Percentiles rank a stretch among this genome's conserved stretches.
These are phyloP conservation scores for Saccharomyces mikatae DNA, from an alignment of 805 yeast species.

Conservation along the genomic window DNA sequence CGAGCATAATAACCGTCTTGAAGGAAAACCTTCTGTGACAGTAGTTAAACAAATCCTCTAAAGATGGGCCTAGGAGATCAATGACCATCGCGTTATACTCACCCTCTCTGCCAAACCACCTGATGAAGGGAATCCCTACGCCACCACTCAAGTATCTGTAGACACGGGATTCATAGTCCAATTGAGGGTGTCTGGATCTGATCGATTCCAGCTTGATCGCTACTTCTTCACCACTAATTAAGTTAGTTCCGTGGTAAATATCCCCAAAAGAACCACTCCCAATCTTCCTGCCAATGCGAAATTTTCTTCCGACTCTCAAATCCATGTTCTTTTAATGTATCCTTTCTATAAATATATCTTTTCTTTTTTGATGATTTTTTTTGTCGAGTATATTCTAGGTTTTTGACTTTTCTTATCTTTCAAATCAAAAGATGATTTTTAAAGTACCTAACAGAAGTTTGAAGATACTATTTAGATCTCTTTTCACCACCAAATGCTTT, in stretches of 20 bases:
- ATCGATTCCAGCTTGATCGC: conserved; percentile 92
- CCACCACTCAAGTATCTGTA: conserved; percentile 94
- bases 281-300: conserved; percentile 88
- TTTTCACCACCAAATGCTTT: neutral
- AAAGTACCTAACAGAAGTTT: neutral
- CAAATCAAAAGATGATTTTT: neutral
- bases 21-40: conserved; percentile 90
- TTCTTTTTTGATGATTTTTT: neutral
- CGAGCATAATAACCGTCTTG: conserved; percentile 86
- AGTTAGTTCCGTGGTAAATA: conserved; percentile 86
- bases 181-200: conserved; percentile 91
- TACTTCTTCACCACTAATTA: conserved; percentile 95
- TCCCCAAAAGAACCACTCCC: conserved; percentile 98
- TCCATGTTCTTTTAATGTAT: conserved; percentile 37
- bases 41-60: conserved; percentile 92
- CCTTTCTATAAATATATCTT: neutral
- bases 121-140: conserved; percentile 92
- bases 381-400: neutral
- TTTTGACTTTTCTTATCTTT: neutral
- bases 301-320: conserved; percentile 89
- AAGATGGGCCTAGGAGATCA: conserved; percentile 89
- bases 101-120: conserved; percentile 96
- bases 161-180: conserved; percentile 95
- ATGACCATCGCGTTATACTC: conserved; percentile 97
- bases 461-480: neutral